Evolutionary conservation across 768 basidiomycete genomes (phyloP), one percentile per base, ranked within the genome.

Genomic region (Phlebiopsis flavidoalba): DNA sequence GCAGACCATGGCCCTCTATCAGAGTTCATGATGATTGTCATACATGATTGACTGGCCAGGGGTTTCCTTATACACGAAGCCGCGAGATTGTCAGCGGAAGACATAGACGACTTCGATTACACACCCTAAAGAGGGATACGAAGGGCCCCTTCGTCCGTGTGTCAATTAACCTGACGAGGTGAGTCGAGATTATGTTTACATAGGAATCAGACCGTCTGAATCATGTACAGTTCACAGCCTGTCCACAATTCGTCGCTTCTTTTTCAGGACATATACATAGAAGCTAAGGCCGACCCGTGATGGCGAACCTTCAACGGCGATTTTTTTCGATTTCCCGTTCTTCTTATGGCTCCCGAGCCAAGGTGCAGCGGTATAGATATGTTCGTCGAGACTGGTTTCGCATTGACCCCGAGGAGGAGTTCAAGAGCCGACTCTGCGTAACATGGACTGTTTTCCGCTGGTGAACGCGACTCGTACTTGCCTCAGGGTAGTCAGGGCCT

Each of bases 1-100:
- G 96, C 97, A 0, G 97, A 98, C 76, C 89, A 95, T n/a, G 66
- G 83, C 86, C 7, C 88, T 93, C 24, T 97, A 98, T 77, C 95
- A 98, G 71, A n/a, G 94, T 99, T 67, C n/a, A 99, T 99, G 96
- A 99, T 99, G 97, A 98, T 99, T 64, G n/a, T 99, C 97, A 48
- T 99, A 98, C 75, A 98, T 99, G 95, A 79, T 99, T 17, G 97
- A 99, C 71, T n/a, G 96, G 95, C 0, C 93, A 95, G 72, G 97
- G 97, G 0, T 99, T n/a, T 91, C 70, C 83, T 99, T 63, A 98
- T 99, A n/a, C 73, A 97, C 94, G 21, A 98, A 98, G n/a, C 68
- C 83, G 97, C 47, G 97, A 99, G 65, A 98, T 98, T 54, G 93
- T 98, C 60, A 87, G 89, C 62, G 95, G n/a, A 98, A 70, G 93